Evolutionary conservation across 2,329 filamentous ascomycete genomes (phyloP), one percentile per base, ranked within the genome.

Genomic region (Aureobasidium sp.): DNA sequence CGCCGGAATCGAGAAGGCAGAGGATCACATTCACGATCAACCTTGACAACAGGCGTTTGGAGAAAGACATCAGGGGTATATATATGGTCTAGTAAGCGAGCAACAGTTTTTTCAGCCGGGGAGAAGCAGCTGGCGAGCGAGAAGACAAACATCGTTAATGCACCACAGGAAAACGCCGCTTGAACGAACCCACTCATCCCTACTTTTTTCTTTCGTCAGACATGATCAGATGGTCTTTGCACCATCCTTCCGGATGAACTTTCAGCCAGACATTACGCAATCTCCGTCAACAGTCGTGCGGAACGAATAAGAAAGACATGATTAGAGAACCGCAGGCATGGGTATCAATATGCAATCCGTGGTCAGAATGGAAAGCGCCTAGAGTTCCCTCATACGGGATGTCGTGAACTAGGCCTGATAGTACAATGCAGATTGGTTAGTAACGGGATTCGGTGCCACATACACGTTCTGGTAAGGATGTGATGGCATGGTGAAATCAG

Each of bases 401-500:
- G 38, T 45, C 21, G 33, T 35, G 40, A 3, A 45, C 53, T 49
- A 58, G 35, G 38, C 50, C 27, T 61, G 49, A 25, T 61, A 61
- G 38, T 60, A 60, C 58, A 60, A 33, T 27, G 58, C 40, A 45
- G 46, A 51, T 27, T 45, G 37, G 9, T 51, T 51, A 17, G 58
- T 38, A 10, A 61, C 60, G 15, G 45, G 42, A 65, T 81, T 87
- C 1, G 89, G 88, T 37, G 88, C 86, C 64, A 90, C 85, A 67
- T 93, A 95, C 73, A 86, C 86, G 54, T 85, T 84, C 69, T 90
- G 86, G 69, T 94, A 95, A 1, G 90, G 89, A 73, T 92, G 89
- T 64, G 90, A 86, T 4, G 88, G 86, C 66, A 87, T 78, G 25
- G 80, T 86, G 70, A 94, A 94, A 69, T 94, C 88, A 1, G 88